phyloP scores from a whole-genome alignment of 2,329 filamentous ascomycete species.

The Fusarium odoratissimum region DNA sequence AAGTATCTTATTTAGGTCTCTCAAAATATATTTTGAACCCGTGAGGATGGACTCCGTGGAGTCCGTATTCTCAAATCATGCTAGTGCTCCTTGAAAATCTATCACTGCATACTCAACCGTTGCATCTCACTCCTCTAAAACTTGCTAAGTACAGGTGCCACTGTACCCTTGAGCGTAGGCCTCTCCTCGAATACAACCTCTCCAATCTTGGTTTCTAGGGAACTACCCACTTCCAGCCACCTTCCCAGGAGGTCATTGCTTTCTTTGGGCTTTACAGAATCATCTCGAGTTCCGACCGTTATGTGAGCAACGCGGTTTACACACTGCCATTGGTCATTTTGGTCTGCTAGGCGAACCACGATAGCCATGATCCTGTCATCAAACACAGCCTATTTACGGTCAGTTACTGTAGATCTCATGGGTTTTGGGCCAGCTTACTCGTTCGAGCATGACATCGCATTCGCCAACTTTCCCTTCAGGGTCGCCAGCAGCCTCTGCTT shows the following conservation, averaged over 20 bases:
- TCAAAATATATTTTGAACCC: background rate
- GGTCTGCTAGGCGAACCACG: constrained; percentile 77
- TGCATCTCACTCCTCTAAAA: constrained; percentile 44
- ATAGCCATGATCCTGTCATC: constrained; percentile 91
- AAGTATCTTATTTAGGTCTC: background rate
- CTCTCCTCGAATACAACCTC: constrained; percentile 64
- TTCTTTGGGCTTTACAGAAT: constrained; percentile 87
- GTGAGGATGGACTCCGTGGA: background rate
- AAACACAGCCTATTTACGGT: constrained; percentile 73
- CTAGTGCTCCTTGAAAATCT: background rate
- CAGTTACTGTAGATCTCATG: constrained; percentile 1
- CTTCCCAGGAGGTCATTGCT: constrained; percentile 84
- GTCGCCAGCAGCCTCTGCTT: constrained; percentile 51
- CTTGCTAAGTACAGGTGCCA: constrained; percentile 61
- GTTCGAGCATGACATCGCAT: constrained; percentile 72
- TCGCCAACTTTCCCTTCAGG: constrained; percentile 63
- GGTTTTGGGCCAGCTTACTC: constrained; percentile 53
- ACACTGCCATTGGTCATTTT: constrained; percentile 70
- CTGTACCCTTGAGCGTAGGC: constrained; percentile 60
- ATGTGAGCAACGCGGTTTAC: constrained; percentile 86
- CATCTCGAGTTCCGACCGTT: constrained; percentile 84
- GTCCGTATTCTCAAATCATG: background rate
- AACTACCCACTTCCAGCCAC: constrained; percentile 74
- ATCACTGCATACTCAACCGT: background rate
- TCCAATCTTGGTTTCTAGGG: constrained; percentile 56